A percentile compares a stretch with the other conserved stretches of the same genome.
Conservation (phyloP, 2,329 filamentous ascomycete genomes). For the Cordyceps fumosorosea region DNA sequence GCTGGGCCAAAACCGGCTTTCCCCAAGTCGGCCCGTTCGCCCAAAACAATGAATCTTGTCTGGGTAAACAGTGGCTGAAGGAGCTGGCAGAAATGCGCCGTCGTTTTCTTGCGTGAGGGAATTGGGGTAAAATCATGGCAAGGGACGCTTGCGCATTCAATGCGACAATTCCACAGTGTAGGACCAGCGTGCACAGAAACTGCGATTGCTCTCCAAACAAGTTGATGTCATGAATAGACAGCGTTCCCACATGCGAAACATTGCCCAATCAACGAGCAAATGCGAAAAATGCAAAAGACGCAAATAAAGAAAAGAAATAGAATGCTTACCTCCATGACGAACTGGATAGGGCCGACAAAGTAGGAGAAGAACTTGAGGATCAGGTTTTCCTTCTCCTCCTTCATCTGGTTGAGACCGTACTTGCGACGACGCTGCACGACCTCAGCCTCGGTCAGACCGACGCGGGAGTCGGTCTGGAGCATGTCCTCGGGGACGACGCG, state of each 20-base stretch:
- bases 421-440: slow-evolving; percentile 59
- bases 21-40: slow-evolving; percentile 6
- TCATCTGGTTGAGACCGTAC: slow-evolving; percentile 83
- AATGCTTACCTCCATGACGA: slow-evolving; percentile 77
- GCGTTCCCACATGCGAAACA: slow-evolving; percentile 1
- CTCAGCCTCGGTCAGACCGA: slow-evolving; percentile 67
- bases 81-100: not conserved
- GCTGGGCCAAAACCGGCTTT: slow-evolving; percentile 10
- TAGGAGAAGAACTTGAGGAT: slow-evolving; percentile 76
- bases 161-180: not conserved
- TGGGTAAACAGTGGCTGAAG: slow-evolving; percentile 4
- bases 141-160: slow-evolving; percentile 1
- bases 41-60: slow-evolving; percentile 16
- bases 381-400: slow-evolving; percentile 81
- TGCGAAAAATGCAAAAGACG: not conserved
- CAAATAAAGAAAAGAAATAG: slow-evolving; percentile 5
- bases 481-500: slow-evolving; percentile 65
- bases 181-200: not conserved
- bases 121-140: not conserved
- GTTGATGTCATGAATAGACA: not conserved
- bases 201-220: not conserved
- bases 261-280: not conserved
- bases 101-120: not conserved
- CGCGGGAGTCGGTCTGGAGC: slow-evolving; percentile 67
- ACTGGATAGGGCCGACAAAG: slow-evolving; percentile 86